Evolutionary conservation across 768 basidiomycete species (phyloP).

Genomic region (Sporobolomyces phaffii): DNA sequence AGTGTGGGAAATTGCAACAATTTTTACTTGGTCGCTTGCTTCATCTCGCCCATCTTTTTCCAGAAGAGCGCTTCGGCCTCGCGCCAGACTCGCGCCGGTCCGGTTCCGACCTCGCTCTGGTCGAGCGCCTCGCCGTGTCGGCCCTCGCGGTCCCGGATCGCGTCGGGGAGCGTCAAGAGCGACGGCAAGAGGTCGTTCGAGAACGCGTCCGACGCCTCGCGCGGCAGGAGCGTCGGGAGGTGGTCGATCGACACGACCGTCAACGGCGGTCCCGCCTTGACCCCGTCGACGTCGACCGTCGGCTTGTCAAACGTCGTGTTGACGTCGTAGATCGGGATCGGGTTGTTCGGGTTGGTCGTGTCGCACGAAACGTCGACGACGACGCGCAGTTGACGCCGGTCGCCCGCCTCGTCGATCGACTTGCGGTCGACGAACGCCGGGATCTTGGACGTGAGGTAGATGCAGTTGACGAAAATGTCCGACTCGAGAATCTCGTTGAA

Average conservation of each 20-base stretch:
- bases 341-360: conserved; percentile 97
- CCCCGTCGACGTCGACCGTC: conserved; percentile 73
- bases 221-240: conserved; percentile 84
- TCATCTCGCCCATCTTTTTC: conserved; percentile 54
- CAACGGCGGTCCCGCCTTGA: conserved; percentile 61
- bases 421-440: conserved; percentile 73
- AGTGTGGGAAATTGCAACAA: no score
- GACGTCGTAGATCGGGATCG: conserved; percentile 88
- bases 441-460: conserved; percentile 81
- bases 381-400: conserved; percentile 62
- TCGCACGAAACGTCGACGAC: conserved; percentile 98
- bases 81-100: conserved; percentile 72
- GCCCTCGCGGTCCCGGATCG: conserved; percentile 16
- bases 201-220: conserved; percentile 96
- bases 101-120: conserved; percentile 31
- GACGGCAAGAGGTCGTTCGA: conserved; percentile 79
- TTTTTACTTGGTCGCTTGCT: conserved; percentile 6
- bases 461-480: conserved; percentile 98
- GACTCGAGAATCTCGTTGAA: conserved; percentile 92
- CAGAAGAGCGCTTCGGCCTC: conserved; percentile 79
- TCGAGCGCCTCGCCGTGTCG: conserved; percentile 23
- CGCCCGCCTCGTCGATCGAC: conserved; percentile 66
- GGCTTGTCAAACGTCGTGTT: conserved; percentile 92
- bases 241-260: conserved; percentile 95
- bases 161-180: conserved; percentile 62